phyloP scores from a whole-genome alignment of 2,329 filamentous ascomycete species.

The Fusarium domesticum region DNA sequence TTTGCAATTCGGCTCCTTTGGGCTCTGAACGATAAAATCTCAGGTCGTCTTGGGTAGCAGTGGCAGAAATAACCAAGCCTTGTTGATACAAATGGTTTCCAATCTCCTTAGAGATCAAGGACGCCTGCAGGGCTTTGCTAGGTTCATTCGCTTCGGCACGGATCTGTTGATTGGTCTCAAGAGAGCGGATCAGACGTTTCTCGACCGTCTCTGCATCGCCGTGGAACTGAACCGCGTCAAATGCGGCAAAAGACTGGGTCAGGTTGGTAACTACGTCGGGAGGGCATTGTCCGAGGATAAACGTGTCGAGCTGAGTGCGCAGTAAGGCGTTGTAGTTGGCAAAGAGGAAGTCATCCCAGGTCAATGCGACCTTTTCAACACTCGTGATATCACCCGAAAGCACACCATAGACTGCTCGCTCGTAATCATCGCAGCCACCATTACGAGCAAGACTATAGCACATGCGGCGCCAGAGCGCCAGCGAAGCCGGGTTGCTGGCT shows the following conservation, averaged over 20 bases:
- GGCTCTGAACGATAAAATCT: slow-evolving; percentile 26
- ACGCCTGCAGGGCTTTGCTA: slow-evolving; percentile 73
- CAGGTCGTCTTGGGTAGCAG: slow-evolving; percentile 26
- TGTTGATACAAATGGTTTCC: slow-evolving; percentile 58
- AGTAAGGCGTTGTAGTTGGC: slow-evolving; percentile 84
- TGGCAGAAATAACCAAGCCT: slow-evolving; percentile 41
- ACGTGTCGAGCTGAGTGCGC: slow-evolving; percentile 74
- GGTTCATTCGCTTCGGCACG: slow-evolving; percentile 59
- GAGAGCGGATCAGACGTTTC: slow-evolving; percentile 56
- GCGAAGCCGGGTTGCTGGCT: slow-evolving; percentile 41
- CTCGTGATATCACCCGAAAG: slow-evolving; percentile 80
- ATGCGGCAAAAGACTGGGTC: slow-evolving; percentile 58
- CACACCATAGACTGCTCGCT: slow-evolving; percentile 85
- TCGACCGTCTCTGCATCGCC: slow-evolving; percentile 53
- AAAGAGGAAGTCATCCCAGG: slow-evolving; percentile 86
- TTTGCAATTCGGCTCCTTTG: slow-evolving; percentile 35
- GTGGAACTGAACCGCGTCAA: slow-evolving; percentile 63
- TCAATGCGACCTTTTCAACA: slow-evolving; percentile 71
- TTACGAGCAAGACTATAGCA: slow-evolving; percentile 70
- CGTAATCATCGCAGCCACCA: slow-evolving; percentile 69
- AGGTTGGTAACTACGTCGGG: slow-evolving; percentile 52
- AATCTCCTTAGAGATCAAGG: slow-evolving; percentile 65
- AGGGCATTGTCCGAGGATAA: slow-evolving; percentile 56
- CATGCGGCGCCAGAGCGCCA: slow-evolving; percentile 72
- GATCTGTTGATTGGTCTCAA: slow-evolving; percentile 57